Percentiles rank a stretch among this genome's conserved stretches.
phyloP scores from a whole-genome alignment of 352 stramenopile genomes.

The Phytopythium boreale region DNA sequence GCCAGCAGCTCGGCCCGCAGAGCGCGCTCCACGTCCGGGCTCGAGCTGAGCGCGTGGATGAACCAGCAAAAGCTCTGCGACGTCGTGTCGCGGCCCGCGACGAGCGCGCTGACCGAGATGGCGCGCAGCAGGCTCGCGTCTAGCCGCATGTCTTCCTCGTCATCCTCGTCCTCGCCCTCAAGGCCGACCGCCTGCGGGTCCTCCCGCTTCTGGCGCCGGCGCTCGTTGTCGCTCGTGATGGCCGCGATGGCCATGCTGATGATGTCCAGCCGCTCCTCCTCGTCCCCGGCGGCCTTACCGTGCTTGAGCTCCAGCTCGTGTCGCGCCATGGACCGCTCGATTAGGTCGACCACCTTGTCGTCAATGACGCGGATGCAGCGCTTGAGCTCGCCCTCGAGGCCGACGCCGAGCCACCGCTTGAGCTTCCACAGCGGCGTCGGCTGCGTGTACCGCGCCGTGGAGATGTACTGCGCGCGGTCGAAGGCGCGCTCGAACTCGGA shows the following conservation, averaged over 20 bases:
- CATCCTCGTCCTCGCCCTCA: background rate
- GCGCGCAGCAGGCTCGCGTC: constrained; percentile 5
- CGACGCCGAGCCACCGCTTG: constrained; percentile 19
- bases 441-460: constrained; percentile 7
- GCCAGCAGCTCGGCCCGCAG: constrained; percentile 42
- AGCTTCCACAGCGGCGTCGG: constrained; percentile 21
- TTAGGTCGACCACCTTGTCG: constrained; percentile 30
- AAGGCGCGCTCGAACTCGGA: constrained; percentile 20
- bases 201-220: background rate
- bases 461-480: constrained; percentile 30
- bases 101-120: constrained; percentile 8
- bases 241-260: constrained; percentile 10
- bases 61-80: constrained; percentile 48
- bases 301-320: background rate
- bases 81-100: constrained; percentile 10
- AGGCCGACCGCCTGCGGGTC: background rate
- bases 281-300: background rate
- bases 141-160: background rate
- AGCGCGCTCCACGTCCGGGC: constrained; percentile 39
- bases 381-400: constrained; percentile 27
- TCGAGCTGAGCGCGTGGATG: constrained; percentile 49
- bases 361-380: constrained; percentile 34
- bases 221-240: constrained; percentile 7
- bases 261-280: constrained; percentile 10
- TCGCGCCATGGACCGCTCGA: constrained; percentile 25